Percentiles rank a stretch among this genome's conserved stretches.
These are phyloP conservation scores for Carex scoparia DNA, from an alignment of 176 grass and related monocot genomes.

Conservation along the genomic window DNA sequence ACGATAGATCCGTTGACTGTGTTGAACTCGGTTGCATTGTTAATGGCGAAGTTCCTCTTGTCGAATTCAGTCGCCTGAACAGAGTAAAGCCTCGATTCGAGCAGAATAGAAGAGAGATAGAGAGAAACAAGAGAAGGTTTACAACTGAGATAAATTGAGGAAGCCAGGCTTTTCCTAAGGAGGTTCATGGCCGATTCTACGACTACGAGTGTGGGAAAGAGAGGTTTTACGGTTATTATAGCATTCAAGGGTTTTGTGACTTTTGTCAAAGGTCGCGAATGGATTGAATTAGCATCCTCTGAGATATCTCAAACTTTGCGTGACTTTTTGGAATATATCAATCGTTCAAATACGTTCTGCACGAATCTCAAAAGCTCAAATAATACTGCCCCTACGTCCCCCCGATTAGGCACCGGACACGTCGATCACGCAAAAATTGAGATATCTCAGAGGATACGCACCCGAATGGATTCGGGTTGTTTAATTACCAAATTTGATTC, in stretches of 20 bases:
- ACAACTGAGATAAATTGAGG: slow-evolving; percentile 3
- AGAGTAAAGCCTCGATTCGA: background rate
- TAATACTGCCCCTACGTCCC: too few relatives aligned
- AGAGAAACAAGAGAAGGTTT: background rate
- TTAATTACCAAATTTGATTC: background rate
- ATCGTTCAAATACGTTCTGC: too few relatives aligned
- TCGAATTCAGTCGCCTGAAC: background rate
- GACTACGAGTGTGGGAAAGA: background rate
- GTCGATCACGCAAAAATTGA: too few relatives aligned
- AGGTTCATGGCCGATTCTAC: slow-evolving; percentile 18
- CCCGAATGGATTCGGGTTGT: too few relatives aligned
- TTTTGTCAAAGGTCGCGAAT: background rate
- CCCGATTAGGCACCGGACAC: too few relatives aligned
- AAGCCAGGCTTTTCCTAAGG: slow-evolving; percentile 8
- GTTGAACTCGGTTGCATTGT: background rate
- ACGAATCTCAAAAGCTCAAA: too few relatives aligned
- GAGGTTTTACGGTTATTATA: background rate
- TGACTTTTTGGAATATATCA: too few relatives aligned
- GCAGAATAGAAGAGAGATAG: background rate
- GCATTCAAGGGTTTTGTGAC: background rate
- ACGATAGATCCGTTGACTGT: background rate
- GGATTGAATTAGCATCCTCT: background rate
- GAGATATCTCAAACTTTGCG: too few relatives aligned
- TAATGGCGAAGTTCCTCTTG: background rate
- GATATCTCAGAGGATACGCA: too few relatives aligned